phyloP scores from a whole-genome alignment of 2,329 filamentous ascomycete genomes.

The Pseudogymnoascus sp. region DNA sequence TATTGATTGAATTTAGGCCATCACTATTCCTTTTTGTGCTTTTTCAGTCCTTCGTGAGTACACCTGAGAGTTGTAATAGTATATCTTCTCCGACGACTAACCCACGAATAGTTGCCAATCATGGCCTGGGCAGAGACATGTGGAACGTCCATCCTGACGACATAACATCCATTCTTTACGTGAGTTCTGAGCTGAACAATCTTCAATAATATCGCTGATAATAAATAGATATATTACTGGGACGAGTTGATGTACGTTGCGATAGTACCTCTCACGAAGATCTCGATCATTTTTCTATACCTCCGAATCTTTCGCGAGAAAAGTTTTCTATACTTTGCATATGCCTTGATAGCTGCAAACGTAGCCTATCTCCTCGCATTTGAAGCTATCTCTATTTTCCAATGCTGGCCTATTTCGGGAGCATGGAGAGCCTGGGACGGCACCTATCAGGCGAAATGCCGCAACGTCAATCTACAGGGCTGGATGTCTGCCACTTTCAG shows the following conservation, averaged over 20 bases:
- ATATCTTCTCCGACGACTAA: constrained; percentile 6
- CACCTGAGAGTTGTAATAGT: not conserved
- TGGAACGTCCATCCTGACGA: constrained; percentile 37
- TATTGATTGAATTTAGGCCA: not conserved
- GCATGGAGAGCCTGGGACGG: constrained; percentile 49
- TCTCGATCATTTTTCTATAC: constrained; percentile 48
- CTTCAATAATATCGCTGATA: constrained; percentile 4
- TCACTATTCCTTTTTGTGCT: not conserved
- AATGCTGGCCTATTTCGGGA: constrained; percentile 43
- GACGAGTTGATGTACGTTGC: constrained; percentile 39
- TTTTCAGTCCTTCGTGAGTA: constrained; percentile 4
- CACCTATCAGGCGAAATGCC: constrained; percentile 39
- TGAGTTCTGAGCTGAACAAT: constrained; percentile 10
- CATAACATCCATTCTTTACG: constrained; percentile 35
- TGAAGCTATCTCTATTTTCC: constrained; percentile 35
- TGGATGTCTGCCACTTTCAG: constrained; percentile 47
- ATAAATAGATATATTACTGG: constrained; percentile 33
- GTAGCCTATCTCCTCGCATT: constrained; percentile 27
- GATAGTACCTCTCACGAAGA: constrained; percentile 39
- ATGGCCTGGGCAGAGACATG: constrained; percentile 37
- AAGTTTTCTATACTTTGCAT: not conserved
- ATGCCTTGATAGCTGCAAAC: constrained; percentile 15
- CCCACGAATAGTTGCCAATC: constrained; percentile 28
- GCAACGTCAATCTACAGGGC: constrained; percentile 40
- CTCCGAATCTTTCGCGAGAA: constrained; percentile 43